phyloP scores from a whole-genome alignment of 2,329 filamentous ascomycete species.

The Xylogone sp. region DNA sequence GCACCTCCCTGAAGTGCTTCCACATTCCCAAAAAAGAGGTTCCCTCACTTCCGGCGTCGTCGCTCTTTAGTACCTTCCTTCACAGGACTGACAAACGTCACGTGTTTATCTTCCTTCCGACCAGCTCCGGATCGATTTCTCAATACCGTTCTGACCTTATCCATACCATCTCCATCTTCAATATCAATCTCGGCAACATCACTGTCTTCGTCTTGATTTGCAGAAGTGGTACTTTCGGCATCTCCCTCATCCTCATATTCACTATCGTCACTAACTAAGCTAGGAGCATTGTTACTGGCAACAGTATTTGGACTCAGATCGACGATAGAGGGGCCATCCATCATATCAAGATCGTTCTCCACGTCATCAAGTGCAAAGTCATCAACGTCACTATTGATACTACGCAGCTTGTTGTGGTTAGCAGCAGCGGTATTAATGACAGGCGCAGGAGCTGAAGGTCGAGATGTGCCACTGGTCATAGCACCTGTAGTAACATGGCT shows the following conservation, averaged over 20 bases:
- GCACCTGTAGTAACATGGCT: neutral
- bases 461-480: slow-evolving; percentile 29
- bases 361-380: slow-evolving; percentile 10
- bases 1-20: neutral
- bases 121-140: slow-evolving; percentile 18
- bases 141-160: slow-evolving; percentile 23
- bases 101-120: slow-evolving; percentile 30
- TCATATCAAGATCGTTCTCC: slow-evolving; percentile 35
- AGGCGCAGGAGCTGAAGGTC: slow-evolving; percentile 29
- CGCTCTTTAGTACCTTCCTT: slow-evolving; percentile 16
- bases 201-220: slow-evolving; percentile 54
- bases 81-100: slow-evolving; percentile 30
- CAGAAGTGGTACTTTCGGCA: slow-evolving; percentile 45
- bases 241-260: slow-evolving; percentile 66
- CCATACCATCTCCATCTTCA: slow-evolving; percentile 42
- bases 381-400: slow-evolving; percentile 8
- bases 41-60: slow-evolving; percentile 10
- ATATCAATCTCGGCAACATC: slow-evolving; percentile 60
- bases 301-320: slow-evolving; percentile 67
- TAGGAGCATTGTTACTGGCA: slow-evolving; percentile 73
- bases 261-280: slow-evolving; percentile 75
- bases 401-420: slow-evolving; percentile 11
- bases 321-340: slow-evolving; percentile 53
- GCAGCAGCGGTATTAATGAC: slow-evolving; percentile 15
- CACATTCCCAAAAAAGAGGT: neutral